phyloP scores from a whole-genome alignment of 176 grass and related monocot genomes.

The Avena insularis region DNA sequence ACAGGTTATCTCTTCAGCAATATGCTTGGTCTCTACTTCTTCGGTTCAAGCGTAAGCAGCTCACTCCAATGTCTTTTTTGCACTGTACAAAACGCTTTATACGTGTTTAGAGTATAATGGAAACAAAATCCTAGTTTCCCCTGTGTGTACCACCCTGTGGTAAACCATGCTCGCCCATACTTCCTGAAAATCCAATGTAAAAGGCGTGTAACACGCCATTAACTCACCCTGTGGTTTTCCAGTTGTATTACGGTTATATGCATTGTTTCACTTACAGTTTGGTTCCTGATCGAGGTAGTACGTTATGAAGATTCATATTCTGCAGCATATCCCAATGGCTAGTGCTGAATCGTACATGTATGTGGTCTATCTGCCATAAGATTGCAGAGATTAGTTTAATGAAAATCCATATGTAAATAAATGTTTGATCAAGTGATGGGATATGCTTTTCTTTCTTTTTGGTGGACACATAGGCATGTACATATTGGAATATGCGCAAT shows the following conservation, averaged over 20 bases:
- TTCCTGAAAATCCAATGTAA: slow-evolving; percentile 18
- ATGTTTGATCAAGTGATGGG: not conserved
- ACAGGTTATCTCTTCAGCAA: slow-evolving; percentile 63
- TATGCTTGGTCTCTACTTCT: slow-evolving; percentile 90
- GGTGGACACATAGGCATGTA: not conserved
- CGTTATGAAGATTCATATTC: not conserved
- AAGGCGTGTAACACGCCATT: slow-evolving; percentile 3
- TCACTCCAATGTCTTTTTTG: not conserved
- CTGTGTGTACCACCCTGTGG: slow-evolving; percentile 17
- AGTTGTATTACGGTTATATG: not conserved
- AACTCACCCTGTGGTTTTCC: not conserved
- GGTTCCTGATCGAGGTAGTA: not conserved
- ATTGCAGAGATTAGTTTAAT: not conserved
- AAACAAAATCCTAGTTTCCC: not conserved
- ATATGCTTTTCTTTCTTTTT: too few relatives aligned
- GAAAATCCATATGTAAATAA: not conserved
- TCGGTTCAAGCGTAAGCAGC: slow-evolving; percentile 72
- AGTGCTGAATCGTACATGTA: not conserved
- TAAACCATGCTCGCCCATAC: not conserved
- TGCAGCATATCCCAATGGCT: not conserved
- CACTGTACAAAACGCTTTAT: not conserved
- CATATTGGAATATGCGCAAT: not conserved
- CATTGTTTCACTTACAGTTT: not conserved
- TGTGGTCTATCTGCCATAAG: slow-evolving; percentile 7
- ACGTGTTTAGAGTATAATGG: not conserved